Base-by-base conservation (phyloP, 1,284 basidiomycete genomes). In the Cystobasidiaceae sp. region DNA sequence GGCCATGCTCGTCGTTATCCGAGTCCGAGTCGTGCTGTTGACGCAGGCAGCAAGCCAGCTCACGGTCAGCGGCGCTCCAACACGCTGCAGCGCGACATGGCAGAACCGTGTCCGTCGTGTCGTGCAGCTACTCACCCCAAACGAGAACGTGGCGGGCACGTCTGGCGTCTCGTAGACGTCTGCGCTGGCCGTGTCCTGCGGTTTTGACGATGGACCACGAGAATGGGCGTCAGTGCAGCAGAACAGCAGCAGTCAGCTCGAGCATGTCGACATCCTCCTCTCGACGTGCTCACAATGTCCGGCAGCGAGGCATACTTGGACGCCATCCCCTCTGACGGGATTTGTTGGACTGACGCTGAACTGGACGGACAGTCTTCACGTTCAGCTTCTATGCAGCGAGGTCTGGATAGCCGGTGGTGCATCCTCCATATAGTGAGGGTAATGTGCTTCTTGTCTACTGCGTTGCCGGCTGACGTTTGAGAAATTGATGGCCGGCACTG, bases 161-260 rank as follows among this genome's bases (percentile, higher is more conserved):
- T 94, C 91, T 52, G 89, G 86, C 0, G 92, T 94, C 77, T 96
- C 92, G 74, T 94, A 96, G 39, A 94, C 84, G 75, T 96, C 92
- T 44, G 85, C 89, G 1, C 89, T 90, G 7, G 89, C 89, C 1
- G 54, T 54, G 30, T 28, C 21, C 25, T 45, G 25, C 25, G 41
- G 17, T 33, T 21, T 46, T 13, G 58, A 17, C 21, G 6, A 15
- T 19, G 15, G 34, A 32, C 7, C 17, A 57, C 28, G 52, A 13
- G 13, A 15, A 13, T 41, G 7, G 15, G 19, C 17, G n/a, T 23
- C 32, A 33, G 37, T 15, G 4, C 37, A 28, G 17, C 39, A 13
- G 19, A n/a, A 43, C 43, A 37, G 54, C 17, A 28, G 30, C 52
- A 34, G 50, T 17, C 17, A 25, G 27, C 27, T 23, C 15, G 11